These are phyloP conservation scores for Aspergillus indologenus DNA, from an alignment of 495 filamentous ascomycete species.

Conservation along the genomic window DNA sequence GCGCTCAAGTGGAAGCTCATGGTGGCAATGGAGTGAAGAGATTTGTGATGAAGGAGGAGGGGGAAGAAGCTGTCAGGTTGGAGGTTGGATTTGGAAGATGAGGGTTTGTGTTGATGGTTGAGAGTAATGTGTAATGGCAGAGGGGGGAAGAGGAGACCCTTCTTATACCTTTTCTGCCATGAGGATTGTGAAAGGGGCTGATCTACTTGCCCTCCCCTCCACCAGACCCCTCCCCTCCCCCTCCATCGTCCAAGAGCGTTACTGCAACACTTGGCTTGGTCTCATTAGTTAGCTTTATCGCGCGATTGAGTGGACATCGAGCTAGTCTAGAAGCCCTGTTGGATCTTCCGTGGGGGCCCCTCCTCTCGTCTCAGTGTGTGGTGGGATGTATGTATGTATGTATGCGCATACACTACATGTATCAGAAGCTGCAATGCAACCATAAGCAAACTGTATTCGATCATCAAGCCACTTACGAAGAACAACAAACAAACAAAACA, in stretches of 20 bases:
- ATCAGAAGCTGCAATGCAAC: constrained; percentile 3
- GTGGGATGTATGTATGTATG: background rate
- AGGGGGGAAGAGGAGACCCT: background rate
- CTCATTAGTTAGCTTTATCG: constrained; percentile 5
- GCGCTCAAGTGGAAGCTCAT: constrained; percentile 48
- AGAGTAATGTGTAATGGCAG: background rate
- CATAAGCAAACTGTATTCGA: background rate
- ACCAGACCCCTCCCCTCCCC: too few species aligned
- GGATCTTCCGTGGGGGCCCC: background rate
- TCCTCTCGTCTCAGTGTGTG: background rate
- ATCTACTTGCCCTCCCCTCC: background rate
- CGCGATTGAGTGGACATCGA: background rate
- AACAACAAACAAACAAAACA: too few species aligned
- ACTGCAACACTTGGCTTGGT: constrained; percentile 4
- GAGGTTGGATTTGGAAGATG: background rate
- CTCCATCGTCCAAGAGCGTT: background rate
- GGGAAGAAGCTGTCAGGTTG: too few species aligned
- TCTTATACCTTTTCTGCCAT: background rate
- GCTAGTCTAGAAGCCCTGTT: background rate
- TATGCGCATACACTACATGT: background rate
- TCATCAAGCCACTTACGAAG: background rate
- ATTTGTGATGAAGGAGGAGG: background rate
- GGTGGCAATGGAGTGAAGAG: constrained; percentile 4
- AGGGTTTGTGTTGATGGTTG: background rate
- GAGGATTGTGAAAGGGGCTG: constrained; percentile 3